Evolutionary conservation across 2,329 filamentous ascomycete species (phyloP), one percentile per base, ranked within the genome.

Genomic region (Colletotrichum liaoningense): DNA sequence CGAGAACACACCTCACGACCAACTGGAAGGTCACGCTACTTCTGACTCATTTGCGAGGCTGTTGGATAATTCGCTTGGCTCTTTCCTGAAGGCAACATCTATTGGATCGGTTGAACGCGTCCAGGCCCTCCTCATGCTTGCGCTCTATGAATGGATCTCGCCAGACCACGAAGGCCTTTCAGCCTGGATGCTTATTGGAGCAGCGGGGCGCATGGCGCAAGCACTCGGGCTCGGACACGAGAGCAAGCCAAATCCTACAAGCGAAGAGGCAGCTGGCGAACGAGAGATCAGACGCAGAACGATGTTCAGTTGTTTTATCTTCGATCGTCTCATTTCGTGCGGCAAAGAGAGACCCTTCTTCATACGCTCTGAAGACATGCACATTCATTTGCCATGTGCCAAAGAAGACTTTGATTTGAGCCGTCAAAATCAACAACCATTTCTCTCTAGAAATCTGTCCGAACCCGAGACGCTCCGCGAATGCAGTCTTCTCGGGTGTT

Each of bases 261-360:
- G 24, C n/a, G 66, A 69, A 76, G 77, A 22, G 74, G 78, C 55
- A 76, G 79, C 24, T 80, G 86, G 30, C 69, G 69, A 75, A 65
- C 77, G 89, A 71, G 93, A 95, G 79, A 87, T 92, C 12, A 85
- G 88, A 72, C 86, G 93, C 35, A 88, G 93, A 11, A 93, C 92
- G 0, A 93, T 94, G 84, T 94, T 92, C 84, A 93, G 92, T 77
- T 93, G 92, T 77, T 91, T 93, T 72, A 90, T 94, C 65, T 85
- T 94, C 77, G 93, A 95, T 79, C 88, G 92, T 5, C 89, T 93
- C 80, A 83, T 94, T 24, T 89, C 91, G 55, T 91, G 89, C 76
- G 92, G 92, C n/a, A 89, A 89, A 74, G 87, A 90, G 66, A 86
- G 91, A n/a, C 86, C 89, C 1, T 86, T 88, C 11, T 90, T 90